Evolutionary conservation across 106 monocot genomes (phyloP).

Genomic region (Dendrobium officinale): DNA sequence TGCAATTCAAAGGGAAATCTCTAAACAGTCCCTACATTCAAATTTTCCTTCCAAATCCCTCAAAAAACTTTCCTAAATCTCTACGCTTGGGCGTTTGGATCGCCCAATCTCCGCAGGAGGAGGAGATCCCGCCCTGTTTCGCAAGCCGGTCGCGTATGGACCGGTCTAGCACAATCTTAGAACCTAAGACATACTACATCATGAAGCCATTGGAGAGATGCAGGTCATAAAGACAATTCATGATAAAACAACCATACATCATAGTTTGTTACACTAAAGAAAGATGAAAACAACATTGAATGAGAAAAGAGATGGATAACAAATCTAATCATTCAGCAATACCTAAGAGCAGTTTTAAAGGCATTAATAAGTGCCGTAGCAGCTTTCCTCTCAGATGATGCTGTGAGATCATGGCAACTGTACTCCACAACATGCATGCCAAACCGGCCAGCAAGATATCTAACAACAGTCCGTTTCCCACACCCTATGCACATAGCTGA

Average conservation of each 20-base stretch:
- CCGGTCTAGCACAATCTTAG: too few species aligned
- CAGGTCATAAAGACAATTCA: not conserved
- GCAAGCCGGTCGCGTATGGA: too few species aligned
- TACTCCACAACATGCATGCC: constrained; percentile 91
- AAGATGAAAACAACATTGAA: not conserved
- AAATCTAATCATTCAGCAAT: not conserved
- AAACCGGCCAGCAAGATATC: constrained; percentile 50
- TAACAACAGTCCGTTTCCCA: constrained; percentile 80
- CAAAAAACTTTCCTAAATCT: too few species aligned
- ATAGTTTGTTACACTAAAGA: not conserved
- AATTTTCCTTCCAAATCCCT: too few species aligned
- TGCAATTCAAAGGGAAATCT: too few species aligned
- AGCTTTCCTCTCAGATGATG: constrained; percentile 61
- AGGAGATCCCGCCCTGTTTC: too few species aligned
- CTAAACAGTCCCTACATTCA: too few species aligned
- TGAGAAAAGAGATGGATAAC: not conserved
- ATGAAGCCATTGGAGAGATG: not conserved
- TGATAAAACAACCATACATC: not conserved
- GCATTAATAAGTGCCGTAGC: constrained; percentile 59
- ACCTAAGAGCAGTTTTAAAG: constrained; percentile 73
- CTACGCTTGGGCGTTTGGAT: too few species aligned
- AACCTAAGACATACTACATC: too few species aligned
- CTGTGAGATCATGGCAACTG: constrained; percentile 78
- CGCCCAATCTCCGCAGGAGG: too few species aligned
- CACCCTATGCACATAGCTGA: constrained; percentile 43